Base-by-base conservation (phyloP, 768 basidiomycete species). In the Leccinum rimulosum region DNA sequence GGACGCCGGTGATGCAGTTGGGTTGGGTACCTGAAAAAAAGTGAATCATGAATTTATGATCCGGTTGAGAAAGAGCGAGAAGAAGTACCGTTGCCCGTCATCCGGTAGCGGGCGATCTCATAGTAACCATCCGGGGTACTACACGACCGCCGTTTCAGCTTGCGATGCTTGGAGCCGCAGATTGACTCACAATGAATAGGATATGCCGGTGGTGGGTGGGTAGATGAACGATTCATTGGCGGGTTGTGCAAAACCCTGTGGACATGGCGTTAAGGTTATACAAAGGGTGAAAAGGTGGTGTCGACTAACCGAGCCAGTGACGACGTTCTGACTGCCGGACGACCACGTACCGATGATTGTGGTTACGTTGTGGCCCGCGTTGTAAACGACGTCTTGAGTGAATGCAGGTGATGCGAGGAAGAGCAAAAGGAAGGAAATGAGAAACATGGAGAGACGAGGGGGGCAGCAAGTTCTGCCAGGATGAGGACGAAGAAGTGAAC, bases 21-120 rank as follows among this genome's bases (percentile, higher is more conserved):
- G 96, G 97, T 66, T 86, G 77, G 7, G 89, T 80, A 33, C 91
- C 93, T 94, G 67, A 5, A 25, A 43, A n/a, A 57, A n/a, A 57
- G 43, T n/a, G 25, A 40, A 17, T 36, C 31, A 6, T 63, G 50
- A 60, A 31, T 11, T 11, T 9, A 9, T 9, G 27, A 31, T 40
- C 9, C 12, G 40, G 25, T 51, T 38, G 28, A 55, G 7, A 6
- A 15, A 33, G 25, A 8, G 27, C 27, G 36, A 50, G 36, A 35
- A 17, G 3, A 1, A 36, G 35, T 59, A 93, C 93, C 95, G 74
- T 99, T 99, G 57, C 86, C 78, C 43, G 77, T 81, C 77, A 95
- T 95, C 55, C 95, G 85, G 75, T 97, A 99, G 65, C 93, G 88
- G 22, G 94, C 84, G 71, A 93, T 81, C 73, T 99, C 97, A 63